Conservation (phyloP, 2,329 filamentous ascomycete genomes). For the Colletotrichum australisinense region DNA sequence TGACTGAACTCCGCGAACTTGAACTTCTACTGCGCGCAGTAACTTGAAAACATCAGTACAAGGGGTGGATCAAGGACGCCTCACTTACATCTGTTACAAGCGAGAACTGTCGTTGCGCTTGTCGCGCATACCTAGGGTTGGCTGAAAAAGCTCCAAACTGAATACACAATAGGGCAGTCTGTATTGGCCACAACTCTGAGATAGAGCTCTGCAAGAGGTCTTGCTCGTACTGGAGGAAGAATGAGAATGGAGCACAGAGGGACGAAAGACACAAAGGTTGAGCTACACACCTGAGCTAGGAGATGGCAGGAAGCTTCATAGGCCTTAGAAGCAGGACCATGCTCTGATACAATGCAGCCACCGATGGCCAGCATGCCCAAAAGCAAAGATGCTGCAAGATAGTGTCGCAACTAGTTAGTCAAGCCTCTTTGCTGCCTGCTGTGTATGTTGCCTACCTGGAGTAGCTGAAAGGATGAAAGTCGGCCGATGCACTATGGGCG, state of each 20-base stretch:
- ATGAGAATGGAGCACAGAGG: background rate
- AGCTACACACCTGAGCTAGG: background rate
- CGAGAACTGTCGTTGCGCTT: background rate
- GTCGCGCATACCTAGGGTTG: background rate
- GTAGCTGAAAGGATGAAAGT: background rate
- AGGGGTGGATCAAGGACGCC: too few relatives aligned
- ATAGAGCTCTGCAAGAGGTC: background rate
- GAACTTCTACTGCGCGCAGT: background rate
- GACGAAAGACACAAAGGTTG: background rate
- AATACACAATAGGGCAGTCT: background rate
- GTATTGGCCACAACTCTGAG: background rate
- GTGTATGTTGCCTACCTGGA: background rate
- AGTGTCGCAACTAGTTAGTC: too few relatives aligned
- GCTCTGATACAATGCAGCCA: background rate
- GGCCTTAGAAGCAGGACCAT: background rate
- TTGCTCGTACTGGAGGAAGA: background rate
- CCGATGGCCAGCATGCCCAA: background rate
- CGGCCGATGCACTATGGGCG: background rate
- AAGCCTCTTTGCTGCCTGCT: too few relatives aligned
- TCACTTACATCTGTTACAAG: background rate
- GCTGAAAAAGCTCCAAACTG: background rate
- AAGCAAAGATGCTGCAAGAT: background rate
- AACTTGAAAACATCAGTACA: background rate
- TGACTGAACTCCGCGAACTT: background rate
- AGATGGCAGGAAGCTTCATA: background rate